Evolutionary conservation across 2,329 filamentous ascomycete genomes (phyloP).

Genomic region (Tolypocladium cylindrosporum): DNA sequence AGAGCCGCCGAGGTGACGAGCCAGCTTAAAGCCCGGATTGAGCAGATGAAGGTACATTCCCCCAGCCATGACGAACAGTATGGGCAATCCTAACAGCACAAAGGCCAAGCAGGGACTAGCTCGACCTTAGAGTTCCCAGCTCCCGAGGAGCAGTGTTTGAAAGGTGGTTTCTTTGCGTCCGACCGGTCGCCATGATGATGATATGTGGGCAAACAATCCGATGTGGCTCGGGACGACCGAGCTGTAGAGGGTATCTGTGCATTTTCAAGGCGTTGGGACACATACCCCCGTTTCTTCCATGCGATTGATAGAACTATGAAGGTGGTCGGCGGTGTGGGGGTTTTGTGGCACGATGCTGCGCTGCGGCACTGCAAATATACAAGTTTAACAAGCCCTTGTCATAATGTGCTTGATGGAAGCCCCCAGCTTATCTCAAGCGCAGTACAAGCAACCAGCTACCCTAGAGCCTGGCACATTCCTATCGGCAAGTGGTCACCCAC

Average conservation of each 20-base stretch:
- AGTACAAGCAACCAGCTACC: background rate
- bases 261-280: conserved; percentile 23
- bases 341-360: background rate
- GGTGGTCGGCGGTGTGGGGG: background rate
- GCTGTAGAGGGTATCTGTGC: conserved; percentile 10
- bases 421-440: no score
- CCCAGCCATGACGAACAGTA: background rate
- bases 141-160: background rate
- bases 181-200: conserved; percentile 3
- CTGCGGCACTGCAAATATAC: background rate
- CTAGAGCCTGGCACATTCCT: background rate
- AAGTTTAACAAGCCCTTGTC: background rate
- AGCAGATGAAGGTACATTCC: conserved; percentile 81
- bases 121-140: conserved; percentile 13
- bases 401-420: no score
- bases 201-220: background rate
- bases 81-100: background rate
- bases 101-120: conserved; percentile 19
- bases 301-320: conserved; percentile 7
- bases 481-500: no score
- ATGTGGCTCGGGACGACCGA: background rate
- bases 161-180: background rate
- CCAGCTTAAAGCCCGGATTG: conserved; percentile 92
- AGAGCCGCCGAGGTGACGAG: conserved; percentile 94
- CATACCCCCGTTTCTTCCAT: conserved; percentile 18